Evolutionary conservation across 1,139 yeast species (phyloP).

Genomic region (Lodderomyces oxycetoniae): DNA sequence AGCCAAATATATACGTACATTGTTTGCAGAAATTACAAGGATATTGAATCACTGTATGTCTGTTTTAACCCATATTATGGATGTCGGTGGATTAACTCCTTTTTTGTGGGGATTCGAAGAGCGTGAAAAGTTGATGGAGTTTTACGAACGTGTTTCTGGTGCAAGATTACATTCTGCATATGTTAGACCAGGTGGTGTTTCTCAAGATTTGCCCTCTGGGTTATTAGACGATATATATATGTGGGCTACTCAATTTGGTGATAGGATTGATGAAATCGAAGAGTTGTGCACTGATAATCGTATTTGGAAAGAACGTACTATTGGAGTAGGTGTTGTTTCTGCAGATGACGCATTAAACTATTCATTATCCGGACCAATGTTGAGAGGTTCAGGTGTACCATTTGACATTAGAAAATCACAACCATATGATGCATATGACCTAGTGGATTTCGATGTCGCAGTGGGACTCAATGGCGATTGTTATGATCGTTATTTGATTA

Average conservation of each 20-base stretch:
- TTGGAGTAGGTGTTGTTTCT: conserved; percentile 72
- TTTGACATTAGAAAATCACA: conserved; percentile 82
- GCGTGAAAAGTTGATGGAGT: conserved; percentile 90
- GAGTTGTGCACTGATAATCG: conserved; percentile 87
- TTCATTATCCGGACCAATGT: conserved; percentile 81
- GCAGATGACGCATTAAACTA: conserved; percentile 87
- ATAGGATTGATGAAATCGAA: conserved; percentile 86
- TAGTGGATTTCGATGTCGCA: conserved; percentile 81
- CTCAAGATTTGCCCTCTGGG: conserved; percentile 85
- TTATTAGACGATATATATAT: conserved; percentile 84
- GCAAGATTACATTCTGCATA: conserved; percentile 88
- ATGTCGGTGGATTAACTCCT: conserved; percentile 91
- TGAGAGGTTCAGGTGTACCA: conserved; percentile 87
- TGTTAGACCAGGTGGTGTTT: conserved; percentile 88
- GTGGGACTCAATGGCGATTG: conserved; percentile 89
- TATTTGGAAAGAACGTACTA: conserved; percentile 87
- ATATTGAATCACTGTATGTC: conserved; percentile 84
- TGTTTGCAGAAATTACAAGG: conserved; percentile 87
- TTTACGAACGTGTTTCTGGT: conserved; percentile 86
- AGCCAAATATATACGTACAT: conserved; percentile 78
- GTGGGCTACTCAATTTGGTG: conserved; percentile 97
- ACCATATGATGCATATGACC: conserved; percentile 87
- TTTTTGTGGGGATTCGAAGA: conserved; percentile 95
- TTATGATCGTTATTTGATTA: conserved; percentile 80
- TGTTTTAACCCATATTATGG: conserved; percentile 85